Conservation (phyloP, 1,284 basidiomycete genomes). For the Fomitopsis pinicola region DNA sequence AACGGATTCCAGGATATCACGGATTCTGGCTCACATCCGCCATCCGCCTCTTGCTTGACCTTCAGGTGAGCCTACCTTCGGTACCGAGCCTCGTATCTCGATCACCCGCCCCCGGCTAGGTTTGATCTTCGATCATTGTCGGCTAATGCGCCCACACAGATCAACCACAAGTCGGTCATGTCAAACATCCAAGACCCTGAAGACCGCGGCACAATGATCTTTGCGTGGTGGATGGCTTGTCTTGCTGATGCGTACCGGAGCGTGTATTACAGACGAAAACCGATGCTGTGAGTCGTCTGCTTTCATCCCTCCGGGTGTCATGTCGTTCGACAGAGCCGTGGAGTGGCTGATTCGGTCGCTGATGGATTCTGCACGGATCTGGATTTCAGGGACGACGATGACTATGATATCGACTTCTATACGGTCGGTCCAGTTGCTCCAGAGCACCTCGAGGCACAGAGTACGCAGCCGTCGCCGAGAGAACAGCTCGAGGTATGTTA, state of each 20-base stretch:
- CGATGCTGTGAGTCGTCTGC: constrained; percentile 48
- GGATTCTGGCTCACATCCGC: constrained; percentile 76
- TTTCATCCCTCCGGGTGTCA: background rate
- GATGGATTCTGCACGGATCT: constrained; percentile 4
- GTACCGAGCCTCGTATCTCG: background rate
- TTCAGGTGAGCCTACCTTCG: constrained; percentile 45
- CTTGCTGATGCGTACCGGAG: constrained; percentile 55
- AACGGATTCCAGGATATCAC: constrained; percentile 54
- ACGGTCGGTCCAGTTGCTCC: constrained; percentile 58
- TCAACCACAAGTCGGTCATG: constrained; percentile 77
- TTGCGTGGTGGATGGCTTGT: constrained; percentile 77
- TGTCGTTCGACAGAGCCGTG: background rate
- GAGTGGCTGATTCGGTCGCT: background rate
- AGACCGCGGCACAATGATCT: constrained; percentile 74
- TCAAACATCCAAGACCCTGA: constrained; percentile 65
- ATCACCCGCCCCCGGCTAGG: background rate
- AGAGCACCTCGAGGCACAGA: constrained; percentile 44
- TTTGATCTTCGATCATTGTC: constrained; percentile 5
- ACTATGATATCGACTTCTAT: constrained; percentile 77
- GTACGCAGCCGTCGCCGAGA: constrained; percentile 54
- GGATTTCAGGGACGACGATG: constrained; percentile 47
- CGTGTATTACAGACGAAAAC: constrained; percentile 58
- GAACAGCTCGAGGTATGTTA: constrained; percentile 68
- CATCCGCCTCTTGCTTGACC: constrained; percentile 73
- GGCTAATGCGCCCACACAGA: constrained; percentile 37